Evolutionary conservation across 768 basidiomycete genomes (phyloP).

Genomic region (Lactarius psammicola): DNA sequence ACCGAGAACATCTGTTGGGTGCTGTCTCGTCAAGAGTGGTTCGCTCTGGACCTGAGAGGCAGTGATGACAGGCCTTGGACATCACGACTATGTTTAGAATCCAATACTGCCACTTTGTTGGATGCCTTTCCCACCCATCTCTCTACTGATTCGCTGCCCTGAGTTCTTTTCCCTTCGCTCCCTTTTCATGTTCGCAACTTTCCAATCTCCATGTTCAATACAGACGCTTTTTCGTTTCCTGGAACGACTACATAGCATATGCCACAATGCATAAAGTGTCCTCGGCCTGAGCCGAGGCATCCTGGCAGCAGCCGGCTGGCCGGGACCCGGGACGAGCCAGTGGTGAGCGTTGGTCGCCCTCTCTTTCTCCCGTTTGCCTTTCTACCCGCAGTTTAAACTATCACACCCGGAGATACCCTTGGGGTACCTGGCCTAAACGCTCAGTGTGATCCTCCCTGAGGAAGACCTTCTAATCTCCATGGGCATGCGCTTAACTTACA

Average conservation of each 20-base stretch:
- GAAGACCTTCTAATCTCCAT: slow-evolving; percentile 17
- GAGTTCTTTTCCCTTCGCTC: background rate
- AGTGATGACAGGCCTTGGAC: background rate
- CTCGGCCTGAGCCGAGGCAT: background rate
- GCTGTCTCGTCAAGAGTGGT: background rate
- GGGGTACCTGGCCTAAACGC: slow-evolving; percentile 6
- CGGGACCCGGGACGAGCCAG: background rate
- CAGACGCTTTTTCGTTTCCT: background rate
- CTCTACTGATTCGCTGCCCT: background rate
- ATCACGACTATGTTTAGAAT: background rate
- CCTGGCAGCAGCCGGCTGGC: background rate
- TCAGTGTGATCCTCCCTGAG: background rate
- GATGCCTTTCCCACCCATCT: background rate
- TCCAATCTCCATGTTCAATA: background rate
- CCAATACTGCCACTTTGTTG: background rate
- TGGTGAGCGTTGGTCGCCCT: background rate
- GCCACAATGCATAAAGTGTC: background rate
- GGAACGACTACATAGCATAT: background rate
- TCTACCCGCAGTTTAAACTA: slow-evolving; percentile 1
- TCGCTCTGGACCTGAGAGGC: background rate
- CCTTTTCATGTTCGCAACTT: background rate
- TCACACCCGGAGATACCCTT: slow-evolving; percentile 19
- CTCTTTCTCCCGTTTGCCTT: slow-evolving; percentile 6
- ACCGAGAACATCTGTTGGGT: background rate
- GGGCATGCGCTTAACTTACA: background rate